These are phyloP conservation scores for Miscanthus lutarioriparius DNA, from an alignment of 176 grass and related monocot genomes.

Conservation along the genomic window DNA sequence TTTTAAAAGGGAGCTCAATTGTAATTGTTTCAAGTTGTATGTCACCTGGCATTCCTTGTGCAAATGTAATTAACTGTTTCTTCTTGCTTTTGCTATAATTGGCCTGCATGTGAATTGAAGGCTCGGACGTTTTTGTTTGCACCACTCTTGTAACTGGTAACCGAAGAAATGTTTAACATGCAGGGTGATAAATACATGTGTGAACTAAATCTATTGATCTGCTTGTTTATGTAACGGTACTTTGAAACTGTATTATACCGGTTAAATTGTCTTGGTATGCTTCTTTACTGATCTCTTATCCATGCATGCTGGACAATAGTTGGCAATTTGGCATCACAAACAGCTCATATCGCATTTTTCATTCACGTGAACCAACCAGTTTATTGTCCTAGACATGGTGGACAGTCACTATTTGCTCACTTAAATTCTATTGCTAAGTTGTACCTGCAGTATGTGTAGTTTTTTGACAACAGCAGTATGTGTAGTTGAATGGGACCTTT, in stretches of 20 bases:
- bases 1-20: neutral
- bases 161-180: neutral
- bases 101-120: neutral
- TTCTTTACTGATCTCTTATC: neutral
- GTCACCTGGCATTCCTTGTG: neutral
- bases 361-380: neutral
- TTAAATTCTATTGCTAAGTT: neutral
- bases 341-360: neutral
- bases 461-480: no score
- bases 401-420: neutral
- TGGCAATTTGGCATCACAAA: neutral
- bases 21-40: neutral
- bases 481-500: neutral
- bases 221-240: neutral
- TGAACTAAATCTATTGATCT: neutral
- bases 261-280: neutral
- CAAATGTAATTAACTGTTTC: neutral
- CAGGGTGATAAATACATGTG: neutral
- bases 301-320: neutral
- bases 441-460: no score
- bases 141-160: neutral
- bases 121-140: neutral
- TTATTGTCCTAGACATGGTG: neutral
- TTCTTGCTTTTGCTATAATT: neutral
- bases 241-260: neutral